Base-by-base conservation (phyloP, 495 filamentous ascomycete species). In the Neurospora africana region DNA sequence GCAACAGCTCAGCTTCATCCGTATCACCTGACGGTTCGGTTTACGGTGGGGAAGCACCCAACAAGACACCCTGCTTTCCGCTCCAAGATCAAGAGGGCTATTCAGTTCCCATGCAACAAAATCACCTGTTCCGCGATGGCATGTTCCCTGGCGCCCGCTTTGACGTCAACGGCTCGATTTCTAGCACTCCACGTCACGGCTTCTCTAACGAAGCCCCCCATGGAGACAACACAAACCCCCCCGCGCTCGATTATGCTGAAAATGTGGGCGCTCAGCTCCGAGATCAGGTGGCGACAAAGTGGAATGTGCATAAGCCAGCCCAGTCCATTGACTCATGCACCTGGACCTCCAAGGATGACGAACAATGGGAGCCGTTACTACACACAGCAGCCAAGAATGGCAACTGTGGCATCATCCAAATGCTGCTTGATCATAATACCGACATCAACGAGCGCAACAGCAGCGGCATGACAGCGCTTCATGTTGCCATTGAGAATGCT, bases 331-430 rank as follows among this genome's bases (percentile, higher is more conserved):
- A 9, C 27, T 65, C 53, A 15, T 30, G 30, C 15, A 70, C 69
- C 8, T 70, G 69, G 69, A 9, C 40, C 1, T 47, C 40, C 41
- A 61, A 11, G 27, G 39, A 61, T 7, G 27, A 27, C 27, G 69
- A 33, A 17, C 69, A 30, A 36, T 70, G 40, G 40, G 69, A 70
- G 69, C 69, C 69, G 15, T 47, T 70, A 17, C 43, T 70, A 47
- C 69, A 70, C 27, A 70, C 69, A 47, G 69, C 69, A 33, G 69
- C 69, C 23, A 70, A 61, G 33, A 70, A 70, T 17, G 43, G 69
- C 9, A 53, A 70, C 43, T 70, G 69, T 23, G 69, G 47, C n/a
- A 70, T 70, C 47, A 21, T 61, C 3, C 17, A 61, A n/a, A 70
- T 70, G 69, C 69, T 70, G 15, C 69, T 70, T 35, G 27, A 65